These are phyloP conservation scores for Sambucus nigra DNA, from an alignment of 129 eudicot species.

Conservation along the genomic window DNA sequence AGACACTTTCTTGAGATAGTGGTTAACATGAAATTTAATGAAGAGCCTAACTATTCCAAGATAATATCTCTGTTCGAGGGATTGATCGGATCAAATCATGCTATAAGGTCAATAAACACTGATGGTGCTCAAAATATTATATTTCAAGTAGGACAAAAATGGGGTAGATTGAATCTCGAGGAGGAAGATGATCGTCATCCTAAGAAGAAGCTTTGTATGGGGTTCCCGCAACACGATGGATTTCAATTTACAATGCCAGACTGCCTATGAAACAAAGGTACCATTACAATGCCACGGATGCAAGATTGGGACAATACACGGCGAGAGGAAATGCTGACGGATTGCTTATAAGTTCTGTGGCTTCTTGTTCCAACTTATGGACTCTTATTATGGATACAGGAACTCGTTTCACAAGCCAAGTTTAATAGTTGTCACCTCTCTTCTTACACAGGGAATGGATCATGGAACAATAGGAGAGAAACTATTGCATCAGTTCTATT, in stretches of 20 bases:
- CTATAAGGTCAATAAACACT: too few species aligned
- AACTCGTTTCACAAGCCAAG: too few species aligned
- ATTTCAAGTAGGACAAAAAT: not conserved
- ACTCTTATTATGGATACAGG: too few species aligned
- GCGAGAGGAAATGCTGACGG: too few species aligned
- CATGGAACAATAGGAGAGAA: conserved; percentile 78
- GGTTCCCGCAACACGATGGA: not conserved
- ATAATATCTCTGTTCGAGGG: not conserved
- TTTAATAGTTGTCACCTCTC: too few species aligned
- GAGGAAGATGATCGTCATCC: not conserved
- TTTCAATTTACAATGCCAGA: too few species aligned
- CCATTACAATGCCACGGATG: too few species aligned
- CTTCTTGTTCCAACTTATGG: too few species aligned
- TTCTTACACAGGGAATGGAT: too few species aligned
- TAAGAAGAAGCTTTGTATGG: not conserved
- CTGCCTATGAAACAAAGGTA: not conserved
- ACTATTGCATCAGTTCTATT: conserved; percentile 52
- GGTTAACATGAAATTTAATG: not conserved
- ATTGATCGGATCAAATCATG: not conserved
- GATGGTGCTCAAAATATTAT: not conserved
- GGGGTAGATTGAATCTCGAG: not conserved
- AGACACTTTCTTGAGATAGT: too few species aligned
- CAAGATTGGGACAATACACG: too few species aligned
- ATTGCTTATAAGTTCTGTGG: too few species aligned
- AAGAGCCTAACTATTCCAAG: not conserved